Evolutionary conservation across 2,329 filamentous ascomycete genomes (phyloP).

Genomic region (Cercospora beticola): DNA sequence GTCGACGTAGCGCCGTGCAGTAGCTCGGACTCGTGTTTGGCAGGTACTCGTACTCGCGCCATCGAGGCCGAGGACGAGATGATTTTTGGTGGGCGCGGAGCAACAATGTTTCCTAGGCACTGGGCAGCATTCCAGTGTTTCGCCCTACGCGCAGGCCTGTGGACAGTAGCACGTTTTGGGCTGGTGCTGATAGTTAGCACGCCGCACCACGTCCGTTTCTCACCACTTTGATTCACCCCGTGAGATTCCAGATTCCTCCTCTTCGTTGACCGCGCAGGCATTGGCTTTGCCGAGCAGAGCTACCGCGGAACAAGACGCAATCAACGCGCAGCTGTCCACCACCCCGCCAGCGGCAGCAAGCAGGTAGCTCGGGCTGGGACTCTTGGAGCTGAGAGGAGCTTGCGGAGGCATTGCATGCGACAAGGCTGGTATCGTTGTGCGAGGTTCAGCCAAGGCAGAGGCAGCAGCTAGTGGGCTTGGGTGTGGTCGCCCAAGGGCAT

Average conservation of each 20-base stretch:
- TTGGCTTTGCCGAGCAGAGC: neutral
- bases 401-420: neutral
- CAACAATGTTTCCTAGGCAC: neutral
- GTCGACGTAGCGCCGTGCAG: slow-evolving; percentile 3
- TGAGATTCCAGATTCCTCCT: neutral
- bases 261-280: neutral
- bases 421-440: neutral
- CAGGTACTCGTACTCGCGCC: neutral
- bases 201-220: neutral
- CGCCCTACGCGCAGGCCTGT: neutral
- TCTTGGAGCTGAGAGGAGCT: neutral
- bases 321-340: neutral
- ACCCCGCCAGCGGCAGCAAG: neutral
- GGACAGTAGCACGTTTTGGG: neutral
- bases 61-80: neutral
- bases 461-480: neutral
- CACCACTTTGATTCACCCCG: neutral
- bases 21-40: slow-evolving; percentile 5
- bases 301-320: neutral
- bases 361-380: neutral
- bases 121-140: slow-evolving; percentile 20
- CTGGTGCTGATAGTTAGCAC: neutral
- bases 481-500: neutral
- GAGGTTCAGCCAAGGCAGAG: neutral
- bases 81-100: neutral